Evolutionary conservation across 768 basidiomycete genomes (phyloP).

Genomic region (Tulasnella sp.): DNA sequence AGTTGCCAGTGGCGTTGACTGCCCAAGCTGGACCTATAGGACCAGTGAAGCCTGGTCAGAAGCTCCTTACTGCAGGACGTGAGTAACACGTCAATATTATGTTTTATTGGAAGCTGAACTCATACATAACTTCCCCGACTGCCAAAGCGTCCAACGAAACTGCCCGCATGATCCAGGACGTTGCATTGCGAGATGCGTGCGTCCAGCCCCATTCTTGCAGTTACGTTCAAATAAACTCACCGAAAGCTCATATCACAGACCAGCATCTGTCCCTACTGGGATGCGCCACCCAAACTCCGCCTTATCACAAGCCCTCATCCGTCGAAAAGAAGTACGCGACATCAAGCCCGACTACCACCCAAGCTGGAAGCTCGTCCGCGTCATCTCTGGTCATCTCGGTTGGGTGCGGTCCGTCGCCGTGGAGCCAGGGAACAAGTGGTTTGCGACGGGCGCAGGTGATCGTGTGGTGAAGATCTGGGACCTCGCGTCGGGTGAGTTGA

Average conservation of each 20-base stretch:
- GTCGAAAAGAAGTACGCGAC: conserved; percentile 87
- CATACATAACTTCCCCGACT: neutral
- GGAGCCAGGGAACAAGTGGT: conserved; percentile 98
- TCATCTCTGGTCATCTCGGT: conserved; percentile 94
- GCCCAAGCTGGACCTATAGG: conserved; percentile 68
- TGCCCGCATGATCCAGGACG: conserved; percentile 51
- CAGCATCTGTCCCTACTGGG: conserved; percentile 25
- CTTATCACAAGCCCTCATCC: conserved; percentile 79
- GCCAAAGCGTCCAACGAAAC: conserved; percentile 38
- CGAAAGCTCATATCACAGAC: conserved; percentile 3
- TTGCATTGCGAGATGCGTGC: conserved; percentile 41
- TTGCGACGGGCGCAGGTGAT: conserved; percentile 95
- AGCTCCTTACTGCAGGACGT: conserved; percentile 66
- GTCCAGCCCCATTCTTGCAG: neutral
- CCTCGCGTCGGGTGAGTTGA: conserved; percentile 91
- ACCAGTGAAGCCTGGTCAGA: conserved; percentile 62
- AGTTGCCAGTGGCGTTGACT: conserved; percentile 67
- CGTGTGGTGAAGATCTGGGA: conserved; percentile 99
- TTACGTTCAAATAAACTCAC: no score
- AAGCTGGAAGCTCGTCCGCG: conserved; percentile 90
- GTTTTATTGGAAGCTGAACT: neutral
- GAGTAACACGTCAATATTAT: conserved; percentile 22
- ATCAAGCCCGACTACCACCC: conserved; percentile 95
- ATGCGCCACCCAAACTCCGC: conserved; percentile 47
- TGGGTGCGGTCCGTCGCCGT: conserved; percentile 97